Evolutionary conservation across 306 rosid species (phyloP), one percentile per base, ranked within the genome.

Genomic region (Trichosanthes truncata): DNA sequence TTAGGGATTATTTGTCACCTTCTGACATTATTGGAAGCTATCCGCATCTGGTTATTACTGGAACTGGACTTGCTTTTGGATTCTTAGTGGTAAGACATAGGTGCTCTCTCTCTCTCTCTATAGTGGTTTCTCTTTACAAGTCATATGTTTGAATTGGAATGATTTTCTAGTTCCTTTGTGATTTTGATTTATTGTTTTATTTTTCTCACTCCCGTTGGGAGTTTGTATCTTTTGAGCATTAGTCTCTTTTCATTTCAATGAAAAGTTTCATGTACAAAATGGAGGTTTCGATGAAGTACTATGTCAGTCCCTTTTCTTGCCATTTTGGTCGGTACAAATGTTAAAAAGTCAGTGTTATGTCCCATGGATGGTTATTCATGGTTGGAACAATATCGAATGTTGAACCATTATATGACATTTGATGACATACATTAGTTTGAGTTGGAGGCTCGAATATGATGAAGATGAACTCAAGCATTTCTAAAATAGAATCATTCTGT

Each of bases 61-160:
- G 98, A 87, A 90, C 94, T 10, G 97, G 97, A 79, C 98, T 93
- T 79, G 92, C 94, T 80, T 96, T 93, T 78, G 98, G 98, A 74
- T 93, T 81, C 80, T 90, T 96, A 74, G 99, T 96, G 97, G 99
- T 96, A 83, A 86, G 90, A 79, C 57, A 78, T 41, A 52, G 25
- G 38, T 29, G 21, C 26, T 66, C 10, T 38, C 40, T 72, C n/a
- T 72, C 77, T 25, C 52, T 69, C 36, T 13, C 6, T 23, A 48
- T 48, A 48, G 52, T 48, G 52, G 18, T 48, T 48, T 48, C 52
- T 48, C 15, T 12, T 48, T 48, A 14, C 52, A 1, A 48, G 52
- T 48, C 18, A 13, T 29, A 29, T 48, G 5, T 48, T 48, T 48
- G 52, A 12, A 48, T 48, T 48, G 52, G 18, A 48, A 46, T 46